Evolutionary conservation across 805 yeast species (phyloP).

Genomic region (Saturnispora sanitii): DNA sequence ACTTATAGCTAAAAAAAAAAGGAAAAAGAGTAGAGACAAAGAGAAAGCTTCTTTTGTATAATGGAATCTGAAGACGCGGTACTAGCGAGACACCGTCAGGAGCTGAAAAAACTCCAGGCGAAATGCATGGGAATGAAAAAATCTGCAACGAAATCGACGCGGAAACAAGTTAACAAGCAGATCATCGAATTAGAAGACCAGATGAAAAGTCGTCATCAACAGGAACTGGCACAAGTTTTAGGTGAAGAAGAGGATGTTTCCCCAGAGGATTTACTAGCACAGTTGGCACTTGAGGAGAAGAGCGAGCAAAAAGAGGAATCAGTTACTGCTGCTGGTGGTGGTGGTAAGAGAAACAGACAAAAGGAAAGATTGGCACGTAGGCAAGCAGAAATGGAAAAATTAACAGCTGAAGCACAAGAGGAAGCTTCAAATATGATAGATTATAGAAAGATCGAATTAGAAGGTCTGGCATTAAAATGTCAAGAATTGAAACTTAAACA

Average conservation of each 20-base stretch:
- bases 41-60: neutral
- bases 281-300: conserved; percentile 26
- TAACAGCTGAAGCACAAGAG: conserved; percentile 54
- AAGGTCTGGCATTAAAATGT: conserved; percentile 49
- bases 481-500: conserved; percentile 38
- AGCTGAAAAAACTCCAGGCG: conserved; percentile 54
- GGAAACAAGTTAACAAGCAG: conserved; percentile 52
- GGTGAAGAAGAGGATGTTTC: conserved; percentile 39
- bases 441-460: conserved; percentile 60
- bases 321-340: conserved; percentile 1
- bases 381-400: conserved; percentile 53
- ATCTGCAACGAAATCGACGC: conserved; percentile 71
- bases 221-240: conserved; percentile 33
- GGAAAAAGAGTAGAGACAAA: neutral
- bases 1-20: too few relatives aligned
- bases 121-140: conserved; percentile 68
- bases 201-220: conserved; percentile 42
- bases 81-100: conserved; percentile 56
- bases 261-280: conserved; percentile 60
- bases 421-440: conserved; percentile 67
- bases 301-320: conserved; percentile 8
- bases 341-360: conserved; percentile 54
- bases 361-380: conserved; percentile 74
- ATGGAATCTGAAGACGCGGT: conserved; percentile 39
- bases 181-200: conserved; percentile 52